Evolutionary conservation across 2,329 filamentous ascomycete species (phyloP).

Genomic region (Epichloe festucae): DNA sequence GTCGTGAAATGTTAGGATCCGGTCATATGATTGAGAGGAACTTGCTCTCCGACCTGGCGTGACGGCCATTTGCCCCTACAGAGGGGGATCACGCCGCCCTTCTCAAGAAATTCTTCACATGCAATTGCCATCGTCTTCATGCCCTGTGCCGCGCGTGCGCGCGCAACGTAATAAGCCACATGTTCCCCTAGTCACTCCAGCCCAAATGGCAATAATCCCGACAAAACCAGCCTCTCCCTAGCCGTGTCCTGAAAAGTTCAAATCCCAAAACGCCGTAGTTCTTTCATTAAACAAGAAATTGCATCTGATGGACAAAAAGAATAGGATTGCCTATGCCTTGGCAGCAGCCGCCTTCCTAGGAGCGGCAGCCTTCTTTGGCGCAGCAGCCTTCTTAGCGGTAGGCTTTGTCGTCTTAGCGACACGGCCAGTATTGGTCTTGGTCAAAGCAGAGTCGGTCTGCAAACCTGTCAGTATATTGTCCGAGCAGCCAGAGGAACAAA

Average conservation of each 20-base stretch:
- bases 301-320: constrained; percentile 10
- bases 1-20: neutral
- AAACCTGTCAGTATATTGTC: neutral
- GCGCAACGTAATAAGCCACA: constrained; percentile 11
- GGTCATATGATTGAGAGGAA: neutral
- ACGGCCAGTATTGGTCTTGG: constrained; percentile 77
- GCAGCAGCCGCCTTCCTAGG: constrained; percentile 32
- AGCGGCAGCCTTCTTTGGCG: constrained; percentile 31
- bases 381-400: constrained; percentile 33
- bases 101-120: constrained; percentile 3
- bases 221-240: constrained; percentile 8
- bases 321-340: constrained; percentile 22
- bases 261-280: constrained; percentile 23
- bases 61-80: neutral
- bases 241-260: constrained; percentile 10
- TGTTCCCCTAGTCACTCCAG: constrained; percentile 9
- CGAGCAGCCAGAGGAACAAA: neutral
- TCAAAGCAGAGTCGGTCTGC: constrained; percentile 40
- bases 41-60: constrained; percentile 1
- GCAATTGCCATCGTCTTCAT: constrained; percentile 7
- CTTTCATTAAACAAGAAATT: constrained; percentile 19
- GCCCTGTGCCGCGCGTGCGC: constrained; percentile 9
- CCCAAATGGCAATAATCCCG: constrained; percentile 9
- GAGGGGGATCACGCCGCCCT: neutral
- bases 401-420: constrained; percentile 55